phyloP scores from a whole-genome alignment of 768 basidiomycete genomes.

The Russula vinacea region DNA sequence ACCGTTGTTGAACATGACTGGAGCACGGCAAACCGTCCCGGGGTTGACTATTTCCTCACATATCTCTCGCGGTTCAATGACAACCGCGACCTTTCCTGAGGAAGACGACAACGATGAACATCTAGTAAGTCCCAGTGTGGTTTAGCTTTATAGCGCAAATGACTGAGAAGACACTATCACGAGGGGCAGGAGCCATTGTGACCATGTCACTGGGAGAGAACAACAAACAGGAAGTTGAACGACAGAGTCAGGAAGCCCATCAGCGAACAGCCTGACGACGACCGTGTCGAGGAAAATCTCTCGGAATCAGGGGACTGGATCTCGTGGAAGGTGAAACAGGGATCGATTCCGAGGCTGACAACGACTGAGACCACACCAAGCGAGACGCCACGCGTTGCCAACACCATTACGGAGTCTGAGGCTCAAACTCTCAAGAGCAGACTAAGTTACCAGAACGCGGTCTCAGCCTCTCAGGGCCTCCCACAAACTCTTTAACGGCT shows the following conservation, averaged over 20 bases:
- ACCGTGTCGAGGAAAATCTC: not conserved
- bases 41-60: no score
- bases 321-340: not conserved
- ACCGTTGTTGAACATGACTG: no score
- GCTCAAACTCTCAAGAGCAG: not conserved
- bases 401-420: not conserved
- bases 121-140: not conserved
- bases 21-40: no score
- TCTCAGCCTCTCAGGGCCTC: not conserved
- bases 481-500: not conserved
- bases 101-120: not conserved
- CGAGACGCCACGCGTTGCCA: not conserved
- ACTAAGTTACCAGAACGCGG: not conserved
- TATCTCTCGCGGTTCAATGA: not conserved
- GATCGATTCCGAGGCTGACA: not conserved
- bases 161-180: not conserved
- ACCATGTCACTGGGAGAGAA: not conserved
- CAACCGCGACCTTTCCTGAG: not conserved
- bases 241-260: not conserved
- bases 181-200: not conserved
- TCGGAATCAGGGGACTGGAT: not conserved
- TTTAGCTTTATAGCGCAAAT: not conserved
- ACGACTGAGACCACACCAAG: not conserved
- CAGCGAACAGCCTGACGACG: not conserved
- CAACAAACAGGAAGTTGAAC: conserved; percentile 3